These are phyloP conservation scores for Mycosarcoma maydis DNA, from an alignment of 1,284 basidiomycete genomes.

Conservation along the genomic window DNA sequence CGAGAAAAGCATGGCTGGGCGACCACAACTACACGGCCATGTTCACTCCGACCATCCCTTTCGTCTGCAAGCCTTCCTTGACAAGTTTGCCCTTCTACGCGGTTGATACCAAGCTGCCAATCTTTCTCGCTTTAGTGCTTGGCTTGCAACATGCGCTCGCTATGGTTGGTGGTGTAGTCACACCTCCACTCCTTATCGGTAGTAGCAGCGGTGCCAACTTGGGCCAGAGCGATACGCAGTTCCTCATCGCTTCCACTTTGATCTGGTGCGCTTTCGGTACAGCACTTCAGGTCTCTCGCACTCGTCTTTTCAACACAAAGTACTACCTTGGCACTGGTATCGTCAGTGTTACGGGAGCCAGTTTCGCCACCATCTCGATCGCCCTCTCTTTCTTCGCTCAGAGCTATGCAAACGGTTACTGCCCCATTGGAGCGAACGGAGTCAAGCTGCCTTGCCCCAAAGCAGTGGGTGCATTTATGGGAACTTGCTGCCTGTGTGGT, in stretches of 20 bases:
- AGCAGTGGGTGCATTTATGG: constrained; percentile 31
- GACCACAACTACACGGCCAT: constrained; percentile 30
- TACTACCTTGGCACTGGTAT: constrained; percentile 44
- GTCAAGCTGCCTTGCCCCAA: constrained; percentile 31
- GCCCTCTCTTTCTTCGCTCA: constrained; percentile 36
- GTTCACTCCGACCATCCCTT: constrained; percentile 30
- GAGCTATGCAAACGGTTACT: constrained; percentile 27
- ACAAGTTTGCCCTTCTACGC: constrained; percentile 26
- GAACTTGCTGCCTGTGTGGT: constrained; percentile 31
- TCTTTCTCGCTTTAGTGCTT: constrained; percentile 14
- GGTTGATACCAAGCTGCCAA: constrained; percentile 19
- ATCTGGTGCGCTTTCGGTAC: constrained; percentile 40
- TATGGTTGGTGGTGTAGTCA: constrained; percentile 34
- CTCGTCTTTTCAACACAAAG: constrained; percentile 20
- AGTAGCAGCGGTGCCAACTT: constrained; percentile 18
- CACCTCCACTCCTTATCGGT: constrained; percentile 30
- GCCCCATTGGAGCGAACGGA: constrained; percentile 12
- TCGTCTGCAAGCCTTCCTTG: constrained; percentile 10
- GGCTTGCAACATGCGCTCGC: constrained; percentile 27
- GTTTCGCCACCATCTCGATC: constrained; percentile 35
- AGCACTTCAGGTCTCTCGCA: constrained; percentile 27
- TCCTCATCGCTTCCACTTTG: constrained; percentile 34
- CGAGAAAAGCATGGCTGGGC: constrained; percentile 31
- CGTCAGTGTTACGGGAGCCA: constrained; percentile 33
- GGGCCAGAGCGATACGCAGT: constrained; percentile 17